Evolutionary conservation across 495 filamentous ascomycete species (phyloP).

Genomic region (Friedmanniomyces simplex): DNA sequence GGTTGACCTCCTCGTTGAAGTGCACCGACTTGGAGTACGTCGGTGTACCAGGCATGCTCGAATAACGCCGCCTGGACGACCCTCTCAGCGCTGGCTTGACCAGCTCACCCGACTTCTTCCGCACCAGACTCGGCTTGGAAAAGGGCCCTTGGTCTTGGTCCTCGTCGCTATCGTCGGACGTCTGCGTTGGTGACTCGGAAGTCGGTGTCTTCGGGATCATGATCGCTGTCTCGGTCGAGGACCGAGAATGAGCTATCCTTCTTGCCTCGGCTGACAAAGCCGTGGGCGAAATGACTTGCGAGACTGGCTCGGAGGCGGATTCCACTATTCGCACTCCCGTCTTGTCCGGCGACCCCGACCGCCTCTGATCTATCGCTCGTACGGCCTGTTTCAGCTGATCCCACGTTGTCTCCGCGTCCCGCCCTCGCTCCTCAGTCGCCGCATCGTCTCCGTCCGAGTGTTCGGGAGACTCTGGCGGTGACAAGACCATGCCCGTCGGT

Average conservation of each 20-base stretch:
- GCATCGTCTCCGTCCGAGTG: conserved; percentile 73
- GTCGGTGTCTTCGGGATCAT: conserved; percentile 13
- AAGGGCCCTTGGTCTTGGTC: conserved; percentile 50
- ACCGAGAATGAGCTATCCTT: conserved; percentile 71
- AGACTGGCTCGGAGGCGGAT: conserved; percentile 7
- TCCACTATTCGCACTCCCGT: background rate
- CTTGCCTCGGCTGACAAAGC: conserved; percentile 47
- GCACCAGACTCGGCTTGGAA: conserved; percentile 72
- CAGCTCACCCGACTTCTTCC: conserved; percentile 96
- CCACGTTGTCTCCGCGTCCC: conserved; percentile 48
- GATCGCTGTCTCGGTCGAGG: conserved; percentile 63
- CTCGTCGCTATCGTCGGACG: conserved; percentile 37
- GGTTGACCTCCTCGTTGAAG: conserved; percentile 88
- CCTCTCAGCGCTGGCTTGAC: conserved; percentile 85
- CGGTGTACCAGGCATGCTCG: conserved; percentile 94
- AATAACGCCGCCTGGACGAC: conserved; percentile 66
- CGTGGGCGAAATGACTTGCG: conserved; percentile 15
- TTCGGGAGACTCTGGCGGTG: conserved; percentile 71
- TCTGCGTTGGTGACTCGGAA: conserved; percentile 19
- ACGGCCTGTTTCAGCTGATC: conserved; percentile 78
- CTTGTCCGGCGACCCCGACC: conserved; percentile 47
- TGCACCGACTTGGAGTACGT: conserved; percentile 92
- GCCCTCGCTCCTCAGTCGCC: conserved; percentile 34
- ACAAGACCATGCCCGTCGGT: conserved; percentile 70
- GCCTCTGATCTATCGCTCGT: conserved; percentile 60